A percentile compares a stretch with the other conserved stretches of the same genome.
phyloP scores from a whole-genome alignment of 768 basidiomycete species.

The Coprinopsis cinerea region DNA sequence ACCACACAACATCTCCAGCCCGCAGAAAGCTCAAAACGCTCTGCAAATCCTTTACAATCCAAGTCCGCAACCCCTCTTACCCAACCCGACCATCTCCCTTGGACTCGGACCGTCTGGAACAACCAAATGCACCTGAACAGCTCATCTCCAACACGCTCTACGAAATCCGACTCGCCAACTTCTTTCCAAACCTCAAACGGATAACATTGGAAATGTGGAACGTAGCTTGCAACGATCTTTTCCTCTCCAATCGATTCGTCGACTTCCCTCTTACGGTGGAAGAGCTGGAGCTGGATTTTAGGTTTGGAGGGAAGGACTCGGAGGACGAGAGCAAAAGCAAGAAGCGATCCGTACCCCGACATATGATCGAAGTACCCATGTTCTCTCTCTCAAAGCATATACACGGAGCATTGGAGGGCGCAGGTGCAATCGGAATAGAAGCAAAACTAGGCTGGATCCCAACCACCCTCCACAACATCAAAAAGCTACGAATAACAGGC shows the following conservation, averaged over 20 bases:
- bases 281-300: not conserved
- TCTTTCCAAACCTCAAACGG: slow-evolving; percentile 5
- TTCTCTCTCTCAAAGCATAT: no score
- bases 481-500: slow-evolving; percentile 5
- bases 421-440: no score
- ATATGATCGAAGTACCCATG: slow-evolving; percentile 6
- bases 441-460: slow-evolving; percentile 3
- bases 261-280: slow-evolving; percentile 7
- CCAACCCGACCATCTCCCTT: no score
- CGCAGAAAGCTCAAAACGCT: no score
- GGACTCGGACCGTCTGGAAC: no score
- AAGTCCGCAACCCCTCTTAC: no score
- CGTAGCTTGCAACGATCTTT: slow-evolving; percentile 6
- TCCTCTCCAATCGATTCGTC: slow-evolving; percentile 2
- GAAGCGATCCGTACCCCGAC: slow-evolving; percentile 1
- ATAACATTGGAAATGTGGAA: slow-evolving; percentile 1
- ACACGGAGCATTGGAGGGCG: no score
- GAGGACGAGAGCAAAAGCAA: not conserved
- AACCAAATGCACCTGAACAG: slow-evolving; percentile 5
- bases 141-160: slow-evolving; percentile 8
- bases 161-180: not conserved
- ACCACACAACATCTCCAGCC: no score
- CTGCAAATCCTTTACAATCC: no score
- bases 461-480: slow-evolving; percentile 1
- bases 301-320: not conserved